Conservation (phyloP, 495 filamentous ascomycete genomes). For the Tuber magnatum region DNA sequence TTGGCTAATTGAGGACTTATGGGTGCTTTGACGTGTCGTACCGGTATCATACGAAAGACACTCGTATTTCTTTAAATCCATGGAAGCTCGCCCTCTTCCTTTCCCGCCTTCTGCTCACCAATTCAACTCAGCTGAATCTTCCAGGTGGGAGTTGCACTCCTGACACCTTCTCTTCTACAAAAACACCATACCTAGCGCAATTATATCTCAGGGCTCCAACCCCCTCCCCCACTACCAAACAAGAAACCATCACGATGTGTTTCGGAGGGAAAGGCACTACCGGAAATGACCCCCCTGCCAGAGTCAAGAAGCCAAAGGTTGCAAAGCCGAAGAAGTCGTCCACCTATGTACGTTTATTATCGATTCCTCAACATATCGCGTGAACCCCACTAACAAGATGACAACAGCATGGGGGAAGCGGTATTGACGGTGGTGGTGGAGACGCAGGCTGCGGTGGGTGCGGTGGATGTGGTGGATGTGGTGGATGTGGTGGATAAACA, state of each 20-base stretch:
- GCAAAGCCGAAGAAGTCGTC: slow-evolving; percentile 4
- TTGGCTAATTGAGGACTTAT: neutral
- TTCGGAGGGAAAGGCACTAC: neutral
- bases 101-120: neutral
- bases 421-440: neutral
- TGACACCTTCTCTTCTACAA: neutral
- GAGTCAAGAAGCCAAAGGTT: neutral
- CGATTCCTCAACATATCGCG: neutral
- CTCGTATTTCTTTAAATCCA: neutral
- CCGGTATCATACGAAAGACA: neutral
- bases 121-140: neutral
- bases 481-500: neutral
- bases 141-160: neutral
- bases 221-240: neutral
- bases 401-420: neutral
- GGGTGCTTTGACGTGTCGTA: neutral
- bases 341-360: neutral
- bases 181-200: neutral
- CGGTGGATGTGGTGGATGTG: neutral
- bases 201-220: neutral
- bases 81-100: neutral
- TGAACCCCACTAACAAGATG: neutral
- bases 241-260: neutral
- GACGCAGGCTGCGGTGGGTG: neutral
- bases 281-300: neutral